A percentile compares a stretch with the other conserved stretches of the same genome.
phyloP scores from a whole-genome alignment of 192 early-diverging fungal species.

The Coemansia sp. region DNA sequence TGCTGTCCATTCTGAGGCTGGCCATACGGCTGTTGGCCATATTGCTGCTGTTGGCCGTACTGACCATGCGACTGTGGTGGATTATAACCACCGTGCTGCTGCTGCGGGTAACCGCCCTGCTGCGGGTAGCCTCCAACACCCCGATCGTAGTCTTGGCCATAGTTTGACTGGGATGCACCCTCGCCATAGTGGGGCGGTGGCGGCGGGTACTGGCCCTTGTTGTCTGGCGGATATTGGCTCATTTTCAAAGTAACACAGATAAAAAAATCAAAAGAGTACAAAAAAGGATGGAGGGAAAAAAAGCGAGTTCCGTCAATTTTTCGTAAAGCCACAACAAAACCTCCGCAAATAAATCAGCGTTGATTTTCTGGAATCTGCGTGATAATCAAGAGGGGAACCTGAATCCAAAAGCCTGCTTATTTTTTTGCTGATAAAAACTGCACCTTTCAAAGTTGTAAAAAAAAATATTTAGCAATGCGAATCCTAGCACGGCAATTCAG shows the following conservation, averaged over 20 bases:
- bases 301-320: background rate
- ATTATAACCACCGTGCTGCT: constrained; percentile 14
- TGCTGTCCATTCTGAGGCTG: too few relatives aligned
- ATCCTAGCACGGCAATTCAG: constrained; percentile 13
- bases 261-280: background rate
- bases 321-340: background rate
- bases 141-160: too few relatives aligned
- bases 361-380: background rate
- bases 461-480: background rate
- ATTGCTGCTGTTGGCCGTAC: background rate
- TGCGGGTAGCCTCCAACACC: background rate
- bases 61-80: background rate
- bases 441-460: too few relatives aligned
- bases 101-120: constrained; percentile 3
- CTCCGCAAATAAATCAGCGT: background rate
- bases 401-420: too few relatives aligned
- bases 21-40: too few relatives aligned
- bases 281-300: background rate
- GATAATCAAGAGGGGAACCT: too few relatives aligned
- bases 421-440: background rate
- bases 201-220: background rate
- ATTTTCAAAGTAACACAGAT: background rate
- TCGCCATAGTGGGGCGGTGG: background rate
- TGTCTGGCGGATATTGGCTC: background rate
- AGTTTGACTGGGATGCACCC: background rate